Evolutionary conservation across 352 stramenopile genomes (phyloP), one percentile per base, ranked within the genome.

Genomic region (Poterioochromonas sp.): DNA sequence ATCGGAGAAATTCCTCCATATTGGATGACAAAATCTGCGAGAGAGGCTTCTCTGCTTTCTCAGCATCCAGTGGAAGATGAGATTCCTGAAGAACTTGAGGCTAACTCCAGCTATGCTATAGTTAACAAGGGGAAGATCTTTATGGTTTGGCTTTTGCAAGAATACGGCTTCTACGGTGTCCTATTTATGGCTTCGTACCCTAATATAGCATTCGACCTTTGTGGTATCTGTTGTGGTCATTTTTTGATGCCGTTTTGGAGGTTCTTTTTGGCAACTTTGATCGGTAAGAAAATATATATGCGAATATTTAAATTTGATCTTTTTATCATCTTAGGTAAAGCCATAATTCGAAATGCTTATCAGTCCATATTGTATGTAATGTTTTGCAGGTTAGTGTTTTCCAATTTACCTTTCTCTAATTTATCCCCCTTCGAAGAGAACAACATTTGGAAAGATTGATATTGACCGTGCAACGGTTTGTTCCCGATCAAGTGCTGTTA

Each of bases 201-300:
- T 32, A 97, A 97, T 82, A 90, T 95, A 80, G 90, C 91, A 43
- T 97, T 97, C 80, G 92, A 97, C 78, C 85, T 97, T 0, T 95
- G 90, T 80, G 92, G 92, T 64, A 95, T 97, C 78, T 95, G 90
- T 84, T 97, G 92, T 79, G 92, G 92, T 70, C 90, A 96, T 82
- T 94, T 96, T 78, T 84, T 94, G 73, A 94, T 97, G 88, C 89
- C 91, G 35, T 97, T 97, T 80, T 96, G 88, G 89, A 96, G 91
- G 11, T 97, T 97, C 82, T 97, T 97, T 80, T 87, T 88, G 34
- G 92, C 92, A 29, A 96, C 92, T 70, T 85, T 97, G 40, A 92
- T 97, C 40, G 92, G 92, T 79, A 97, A n/a, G n/a, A n/a, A n/a
- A n/a, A n/a, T n/a, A n/a, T n/a, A n/a, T 29, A 34, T 62, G 11